Evolutionary conservation across 192 early-diverging fungal genomes (phyloP).

Genomic region (Entrophospora sp.): DNA sequence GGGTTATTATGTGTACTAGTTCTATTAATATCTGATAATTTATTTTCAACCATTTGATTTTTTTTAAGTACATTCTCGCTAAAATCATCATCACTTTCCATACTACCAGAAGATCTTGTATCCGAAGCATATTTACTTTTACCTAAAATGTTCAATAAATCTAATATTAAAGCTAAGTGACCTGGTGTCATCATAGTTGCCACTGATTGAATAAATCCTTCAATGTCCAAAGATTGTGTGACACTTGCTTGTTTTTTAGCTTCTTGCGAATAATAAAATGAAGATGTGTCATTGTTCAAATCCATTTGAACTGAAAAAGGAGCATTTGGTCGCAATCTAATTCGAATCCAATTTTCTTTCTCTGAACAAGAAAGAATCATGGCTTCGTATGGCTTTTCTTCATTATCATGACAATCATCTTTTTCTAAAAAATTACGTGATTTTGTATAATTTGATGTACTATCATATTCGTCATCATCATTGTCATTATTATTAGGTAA

Average conservation of each 20-base stretch:
- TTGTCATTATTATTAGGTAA: no score
- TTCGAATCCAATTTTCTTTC: constrained; percentile 34
- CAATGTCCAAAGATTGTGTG: not conserved
- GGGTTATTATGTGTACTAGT: no score
- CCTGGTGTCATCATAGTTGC: constrained; percentile 19
- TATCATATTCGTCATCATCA: no score
- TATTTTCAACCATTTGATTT: no score
- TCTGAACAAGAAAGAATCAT: constrained; percentile 38
- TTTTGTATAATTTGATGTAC: no score
- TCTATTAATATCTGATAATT: no score
- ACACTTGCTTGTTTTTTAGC: not conserved
- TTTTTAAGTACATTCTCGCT: no score
- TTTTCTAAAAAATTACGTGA: no score
- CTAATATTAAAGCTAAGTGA: constrained; percentile 34
- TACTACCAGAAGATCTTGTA: not conserved
- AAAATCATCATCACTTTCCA: not conserved
- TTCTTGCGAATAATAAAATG: not conserved
- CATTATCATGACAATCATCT: no score
- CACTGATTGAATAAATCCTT: not conserved
- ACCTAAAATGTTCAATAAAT: constrained; percentile 19
- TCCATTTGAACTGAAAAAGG: constrained; percentile 1
- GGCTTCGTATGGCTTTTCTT: constrained; percentile 31
- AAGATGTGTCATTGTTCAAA: not conserved
- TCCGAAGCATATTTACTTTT: not conserved
- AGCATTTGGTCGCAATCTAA: constrained; percentile 31